Evolutionary conservation across 140 eudicot species (phyloP).

Genomic region (Oenanthe javanica): DNA sequence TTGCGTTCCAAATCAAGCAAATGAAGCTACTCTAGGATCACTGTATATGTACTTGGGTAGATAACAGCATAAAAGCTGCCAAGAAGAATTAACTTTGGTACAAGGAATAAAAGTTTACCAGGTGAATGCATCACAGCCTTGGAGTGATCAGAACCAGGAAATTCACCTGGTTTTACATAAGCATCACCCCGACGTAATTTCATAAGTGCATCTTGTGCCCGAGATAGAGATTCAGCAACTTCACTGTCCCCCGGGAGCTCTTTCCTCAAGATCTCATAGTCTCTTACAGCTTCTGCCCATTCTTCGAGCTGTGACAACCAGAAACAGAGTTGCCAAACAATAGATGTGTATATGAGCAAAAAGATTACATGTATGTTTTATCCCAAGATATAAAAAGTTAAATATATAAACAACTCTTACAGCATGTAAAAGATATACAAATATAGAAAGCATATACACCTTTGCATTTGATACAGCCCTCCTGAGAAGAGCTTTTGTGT

Average conservation of each 20-base stretch:
- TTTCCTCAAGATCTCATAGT: slow-evolving; percentile 39
- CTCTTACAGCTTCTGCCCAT: slow-evolving; percentile 52
- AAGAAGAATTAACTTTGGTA: neutral
- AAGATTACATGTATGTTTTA: neutral
- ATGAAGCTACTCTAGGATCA: neutral
- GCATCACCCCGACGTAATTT: slow-evolving; percentile 31
- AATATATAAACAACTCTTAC: neutral
- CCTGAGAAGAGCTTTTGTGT: slow-evolving; percentile 47
- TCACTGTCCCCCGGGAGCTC: slow-evolving; percentile 49
- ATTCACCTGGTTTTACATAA: slow-evolving; percentile 6
- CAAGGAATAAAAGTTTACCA: neutral
- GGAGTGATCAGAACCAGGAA: neutral
- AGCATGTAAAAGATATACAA: neutral
- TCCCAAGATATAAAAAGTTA: neutral
- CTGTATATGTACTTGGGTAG: neutral
- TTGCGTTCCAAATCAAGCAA: neutral
- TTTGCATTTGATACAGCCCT: slow-evolving; percentile 53
- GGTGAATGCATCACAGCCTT: neutral
- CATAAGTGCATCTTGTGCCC: slow-evolving; percentile 40
- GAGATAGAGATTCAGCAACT: slow-evolving; percentile 40
- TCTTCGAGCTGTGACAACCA: slow-evolving; percentile 37
- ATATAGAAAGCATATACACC: slow-evolving; percentile 20
- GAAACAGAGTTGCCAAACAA: neutral
- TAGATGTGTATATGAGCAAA: neutral
- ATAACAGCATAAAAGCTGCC: neutral